Evolutionary conservation across 257 asterid genomes (phyloP).

Genomic region (Marsdenia floribunda): DNA sequence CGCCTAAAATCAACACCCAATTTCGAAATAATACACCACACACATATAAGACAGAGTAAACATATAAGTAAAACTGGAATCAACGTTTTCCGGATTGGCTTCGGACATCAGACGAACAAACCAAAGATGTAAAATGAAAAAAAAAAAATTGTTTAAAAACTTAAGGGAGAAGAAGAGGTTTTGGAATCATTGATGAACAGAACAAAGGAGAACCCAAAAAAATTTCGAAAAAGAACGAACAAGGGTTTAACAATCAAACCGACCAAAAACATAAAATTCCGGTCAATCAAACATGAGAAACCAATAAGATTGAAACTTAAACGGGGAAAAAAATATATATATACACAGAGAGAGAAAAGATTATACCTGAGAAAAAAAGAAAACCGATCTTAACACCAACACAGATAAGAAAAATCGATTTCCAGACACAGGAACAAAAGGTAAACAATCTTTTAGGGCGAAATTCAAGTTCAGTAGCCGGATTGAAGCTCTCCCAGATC

Average conservation of each 20-base stretch:
- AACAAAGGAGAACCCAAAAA: neutral
- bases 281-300: neutral
- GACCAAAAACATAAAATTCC: neutral
- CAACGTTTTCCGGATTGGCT: neutral
- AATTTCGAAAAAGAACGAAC: neutral
- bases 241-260: neutral
- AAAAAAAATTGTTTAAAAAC: neutral
- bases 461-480: constrained; percentile 29
- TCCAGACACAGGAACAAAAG: neutral
- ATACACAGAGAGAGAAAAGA: neutral
- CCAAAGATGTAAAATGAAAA: neutral
- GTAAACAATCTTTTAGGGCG: neutral
- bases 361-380: constrained; percentile 11
- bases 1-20: neutral
- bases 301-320: neutral
- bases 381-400: constrained; percentile 6
- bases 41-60: neutral
- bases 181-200: neutral
- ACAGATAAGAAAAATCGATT: constrained; percentile 18
- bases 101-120: constrained; percentile 1
- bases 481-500: constrained; percentile 44
- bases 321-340: neutral
- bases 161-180: neutral
- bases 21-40: neutral
- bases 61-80: neutral